Conservation (phyloP, 2,329 filamentous ascomycete genomes). For the Colletotrichum theobromicola region DNA sequence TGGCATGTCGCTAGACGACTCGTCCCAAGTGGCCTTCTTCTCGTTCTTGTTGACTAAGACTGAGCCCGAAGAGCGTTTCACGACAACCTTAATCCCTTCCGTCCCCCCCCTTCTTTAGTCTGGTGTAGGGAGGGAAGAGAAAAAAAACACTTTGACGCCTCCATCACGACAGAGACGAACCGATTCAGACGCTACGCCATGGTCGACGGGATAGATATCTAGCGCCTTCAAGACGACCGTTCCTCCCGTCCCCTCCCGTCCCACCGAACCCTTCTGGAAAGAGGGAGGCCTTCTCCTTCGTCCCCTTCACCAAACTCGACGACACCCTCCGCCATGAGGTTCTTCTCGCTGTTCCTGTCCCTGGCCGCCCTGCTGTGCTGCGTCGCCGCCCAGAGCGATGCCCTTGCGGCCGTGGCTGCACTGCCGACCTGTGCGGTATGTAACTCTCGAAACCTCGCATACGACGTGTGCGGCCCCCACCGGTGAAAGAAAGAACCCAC, state of each 20-base stretch:
- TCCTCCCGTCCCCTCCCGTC: not conserved
- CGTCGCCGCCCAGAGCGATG: constrained; percentile 9
- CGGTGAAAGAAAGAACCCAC: too few species aligned
- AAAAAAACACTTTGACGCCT: not conserved
- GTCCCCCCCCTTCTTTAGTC: not conserved
- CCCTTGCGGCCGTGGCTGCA: constrained; percentile 17
- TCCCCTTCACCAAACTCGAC: not conserved
- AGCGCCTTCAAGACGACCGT: not conserved
- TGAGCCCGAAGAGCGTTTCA: constrained; percentile 2
- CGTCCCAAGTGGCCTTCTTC: constrained; percentile 7
- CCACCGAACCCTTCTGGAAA: not conserved
- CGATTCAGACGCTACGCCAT: constrained; percentile 4
- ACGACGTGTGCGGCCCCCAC: not conserved
- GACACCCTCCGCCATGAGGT: constrained; percentile 3
- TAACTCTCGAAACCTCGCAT: not conserved
- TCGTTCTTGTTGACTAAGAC: constrained; percentile 13
- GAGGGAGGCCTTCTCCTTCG: not conserved
- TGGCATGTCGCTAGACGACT: constrained; percentile 12
- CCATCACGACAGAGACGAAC: not conserved
- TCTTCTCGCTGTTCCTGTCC: constrained; percentile 7
- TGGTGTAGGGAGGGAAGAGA: not conserved
- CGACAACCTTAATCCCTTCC: constrained; percentile 15
- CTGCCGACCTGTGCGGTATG: constrained; percentile 38
- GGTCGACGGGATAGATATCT: constrained; percentile 13
- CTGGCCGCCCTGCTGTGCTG: constrained; percentile 6